Percentiles rank a stretch among this genome's conserved stretches.
Evolutionary conservation across 2,329 filamentous ascomycete genomes (phyloP).

Genomic region (Botrytis hyacinthi): DNA sequence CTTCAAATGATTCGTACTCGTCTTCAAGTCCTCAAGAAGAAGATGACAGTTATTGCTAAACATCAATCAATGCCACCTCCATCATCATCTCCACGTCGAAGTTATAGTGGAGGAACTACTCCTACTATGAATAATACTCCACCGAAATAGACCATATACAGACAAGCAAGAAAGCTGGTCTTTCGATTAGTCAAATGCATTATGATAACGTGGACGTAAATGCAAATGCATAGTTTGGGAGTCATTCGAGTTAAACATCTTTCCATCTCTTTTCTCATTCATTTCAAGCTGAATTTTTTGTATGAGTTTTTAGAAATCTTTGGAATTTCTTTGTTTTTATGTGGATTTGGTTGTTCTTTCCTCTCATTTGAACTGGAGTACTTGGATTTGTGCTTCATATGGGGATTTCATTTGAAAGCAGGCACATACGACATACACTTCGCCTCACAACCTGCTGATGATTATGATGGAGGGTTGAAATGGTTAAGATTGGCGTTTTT

Average conservation of each 20-base stretch:
- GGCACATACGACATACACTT: background rate
- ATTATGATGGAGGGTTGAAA: slow-evolving; percentile 5
- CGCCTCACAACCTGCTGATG: background rate
- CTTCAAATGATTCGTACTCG: slow-evolving; percentile 61
- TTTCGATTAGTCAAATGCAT: slow-evolving; percentile 11
- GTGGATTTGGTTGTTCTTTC: slow-evolving; percentile 8
- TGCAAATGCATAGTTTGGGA: slow-evolving; percentile 1
- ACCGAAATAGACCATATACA: slow-evolving; percentile 28
- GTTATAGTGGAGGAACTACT: slow-evolving; percentile 37
- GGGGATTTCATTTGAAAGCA: background rate
- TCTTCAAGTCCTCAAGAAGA: slow-evolving; percentile 56
- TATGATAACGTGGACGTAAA: slow-evolving; percentile 10
- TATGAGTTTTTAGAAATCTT: slow-evolving; percentile 10
- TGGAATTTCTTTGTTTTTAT: background rate
- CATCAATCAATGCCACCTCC: slow-evolving; percentile 34
- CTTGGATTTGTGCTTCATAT: background rate
- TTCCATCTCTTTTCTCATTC: background rate
- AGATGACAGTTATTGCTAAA: slow-evolving; percentile 59
- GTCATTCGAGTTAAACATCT: slow-evolving; percentile 11
- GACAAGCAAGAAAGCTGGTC: slow-evolving; percentile 12
- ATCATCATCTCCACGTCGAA: slow-evolving; percentile 32
- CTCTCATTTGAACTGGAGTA: background rate
- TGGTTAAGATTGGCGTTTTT: slow-evolving; percentile 6
- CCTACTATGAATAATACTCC: slow-evolving; percentile 38
- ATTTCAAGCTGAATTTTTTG: background rate